Evolutionary conservation across 805 yeast genomes (phyloP), one percentile per base, ranked within the genome.

Genomic region (Spathaspora boniae): DNA sequence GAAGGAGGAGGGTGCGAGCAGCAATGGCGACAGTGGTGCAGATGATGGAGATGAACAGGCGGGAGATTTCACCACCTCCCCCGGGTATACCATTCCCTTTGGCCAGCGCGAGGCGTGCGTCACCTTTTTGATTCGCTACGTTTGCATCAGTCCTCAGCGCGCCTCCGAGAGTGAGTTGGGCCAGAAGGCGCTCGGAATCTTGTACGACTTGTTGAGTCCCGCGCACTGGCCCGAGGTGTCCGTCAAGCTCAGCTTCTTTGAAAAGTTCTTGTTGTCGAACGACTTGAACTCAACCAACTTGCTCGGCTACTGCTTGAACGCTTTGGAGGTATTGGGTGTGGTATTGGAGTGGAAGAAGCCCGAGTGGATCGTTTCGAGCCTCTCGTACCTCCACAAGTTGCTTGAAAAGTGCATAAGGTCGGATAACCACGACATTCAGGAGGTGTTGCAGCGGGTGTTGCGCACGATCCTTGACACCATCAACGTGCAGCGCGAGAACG

Each of bases 21-120:
- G n/a, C n/a, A 3, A 19, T 2, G 14, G 42, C 28, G 24, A 33
- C 25, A 17, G 29, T n/a, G n/a, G n/a, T n/a, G n/a, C n/a, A n/a
- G n/a, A n/a, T n/a, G n/a, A n/a, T n/a, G n/a, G 15, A n/a, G 44
- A 40, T 16, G 40, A 26, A 1, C 14, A 25, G 17, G 38, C 30
- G 4, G 26, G 20, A 17, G 76, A 70, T 37, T 65, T 68, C 33
- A 62, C 74, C 0, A 68, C 78, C 0, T 65, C 77, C 7, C 66
- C 71, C 14, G 56, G 62, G 19, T 82, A 80, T 44, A 57, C 68
- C 3, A 78, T 85, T 31, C 93, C 96, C 2, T 73, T 82, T 40
- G 76, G 82, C 16, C 87, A 86, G 50, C 68, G 94, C 26, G 98
- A 93, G 53, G 86, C 96, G 0, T 87, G 95, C 51, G 79, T 91